phyloP scores from a whole-genome alignment of 129 eudicot species.

The Flaveria robusta region DNA sequence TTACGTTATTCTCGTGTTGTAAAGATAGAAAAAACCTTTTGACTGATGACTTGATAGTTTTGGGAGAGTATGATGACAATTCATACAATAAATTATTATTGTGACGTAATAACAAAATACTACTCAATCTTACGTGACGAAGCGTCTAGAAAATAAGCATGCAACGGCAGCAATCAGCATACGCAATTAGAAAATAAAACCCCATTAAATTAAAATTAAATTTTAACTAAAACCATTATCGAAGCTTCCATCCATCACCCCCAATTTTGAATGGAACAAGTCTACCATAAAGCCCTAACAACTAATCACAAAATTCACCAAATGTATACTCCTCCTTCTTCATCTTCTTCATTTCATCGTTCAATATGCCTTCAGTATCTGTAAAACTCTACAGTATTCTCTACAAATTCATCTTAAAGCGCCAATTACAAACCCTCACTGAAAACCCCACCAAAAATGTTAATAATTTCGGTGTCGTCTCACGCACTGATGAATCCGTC shows the following conservation, averaged over 20 bases:
- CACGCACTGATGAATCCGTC: slow-evolving; percentile 55
- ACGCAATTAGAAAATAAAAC: neutral
- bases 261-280: slow-evolving; percentile 42
- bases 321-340: slow-evolving; percentile 13
- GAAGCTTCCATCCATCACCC: slow-evolving; percentile 33
- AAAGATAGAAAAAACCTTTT: too few relatives aligned
- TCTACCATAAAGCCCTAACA: slow-evolving; percentile 35
- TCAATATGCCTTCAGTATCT: slow-evolving; percentile 63
- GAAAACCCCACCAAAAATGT: slow-evolving; percentile 28
- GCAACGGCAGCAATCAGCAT: slow-evolving; percentile 10
- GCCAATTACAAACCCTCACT: slow-evolving; percentile 52
- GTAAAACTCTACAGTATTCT: slow-evolving; percentile 74
- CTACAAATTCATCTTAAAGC: slow-evolving; percentile 63
- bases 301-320: slow-evolving; percentile 3
- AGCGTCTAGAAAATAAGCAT: slow-evolving; percentile 5
- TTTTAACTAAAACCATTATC: neutral
- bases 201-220: neutral
- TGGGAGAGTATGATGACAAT: too few relatives aligned
- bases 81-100: too few relatives aligned
- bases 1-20: too few relatives aligned
- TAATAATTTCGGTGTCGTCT: slow-evolving; percentile 51
- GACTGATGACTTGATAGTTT: too few relatives aligned
- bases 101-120: neutral
- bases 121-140: neutral
- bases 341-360: neutral